A percentile compares a stretch with the other conserved stretches of the same genome.
phyloP scores from a whole-genome alignment of 2,329 filamentous ascomycete genomes.

The Teratosphaeria pseudoeucalypti region DNA sequence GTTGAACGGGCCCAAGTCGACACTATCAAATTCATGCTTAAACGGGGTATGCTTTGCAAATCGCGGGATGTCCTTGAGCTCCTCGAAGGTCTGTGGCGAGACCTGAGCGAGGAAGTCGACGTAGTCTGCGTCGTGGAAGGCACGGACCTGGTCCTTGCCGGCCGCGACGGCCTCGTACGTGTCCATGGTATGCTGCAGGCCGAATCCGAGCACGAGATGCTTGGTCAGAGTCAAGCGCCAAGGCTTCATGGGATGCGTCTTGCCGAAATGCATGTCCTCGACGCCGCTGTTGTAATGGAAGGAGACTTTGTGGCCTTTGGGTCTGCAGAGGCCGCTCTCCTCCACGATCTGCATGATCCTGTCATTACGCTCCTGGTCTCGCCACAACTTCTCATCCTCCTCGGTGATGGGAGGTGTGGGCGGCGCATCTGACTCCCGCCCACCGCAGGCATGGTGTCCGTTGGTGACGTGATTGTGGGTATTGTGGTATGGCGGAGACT shows the following conservation, averaged over 20 bases:
- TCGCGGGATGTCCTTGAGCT: conserved; percentile 40
- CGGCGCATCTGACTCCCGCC: conserved; percentile 8
- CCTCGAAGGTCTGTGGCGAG: conserved; percentile 30
- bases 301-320: conserved; percentile 81
- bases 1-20: conserved; percentile 57
- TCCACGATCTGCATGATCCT: conserved; percentile 44
- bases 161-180: conserved; percentile 77
- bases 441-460: neutral
- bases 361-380: conserved; percentile 35
- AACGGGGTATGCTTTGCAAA: conserved; percentile 34
- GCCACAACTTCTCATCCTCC: conserved; percentile 33
- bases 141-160: conserved; percentile 74
- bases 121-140: conserved; percentile 83
- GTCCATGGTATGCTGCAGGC: conserved; percentile 95
- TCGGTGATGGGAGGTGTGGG: conserved; percentile 35
- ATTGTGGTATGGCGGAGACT: conserved; percentile 5
- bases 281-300: conserved; percentile 93
- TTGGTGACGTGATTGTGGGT: neutral
- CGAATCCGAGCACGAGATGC: conserved; percentile 86
- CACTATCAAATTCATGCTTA: conserved; percentile 34
- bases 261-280: conserved; percentile 93
- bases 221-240: conserved; percentile 95
- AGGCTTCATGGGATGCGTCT: conserved; percentile 97
- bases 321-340: conserved; percentile 61
- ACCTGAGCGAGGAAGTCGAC: conserved; percentile 63